Evolutionary conservation across 345 rosid genomes (phyloP).

Genomic region (Moricandia arvensis): DNA sequence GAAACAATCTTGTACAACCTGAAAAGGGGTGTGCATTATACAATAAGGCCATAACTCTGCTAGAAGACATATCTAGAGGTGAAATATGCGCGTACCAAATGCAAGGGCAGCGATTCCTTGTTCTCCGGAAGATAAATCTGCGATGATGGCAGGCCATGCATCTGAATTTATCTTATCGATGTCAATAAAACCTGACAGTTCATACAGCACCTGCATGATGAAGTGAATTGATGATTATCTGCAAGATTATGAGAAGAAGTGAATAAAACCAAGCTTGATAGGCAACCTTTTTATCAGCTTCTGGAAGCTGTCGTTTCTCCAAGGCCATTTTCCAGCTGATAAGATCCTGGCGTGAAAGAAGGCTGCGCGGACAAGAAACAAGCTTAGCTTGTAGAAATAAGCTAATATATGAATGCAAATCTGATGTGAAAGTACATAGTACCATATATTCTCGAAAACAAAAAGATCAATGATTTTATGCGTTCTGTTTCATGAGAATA

Average conservation of each 20-base stretch:
- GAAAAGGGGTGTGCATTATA: conserved; percentile 13
- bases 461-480: neutral
- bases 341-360: conserved; percentile 94
- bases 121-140: conserved; percentile 83
- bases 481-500: neutral
- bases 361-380: conserved; percentile 46
- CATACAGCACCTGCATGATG: conserved; percentile 52
- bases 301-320: conserved; percentile 84
- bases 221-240: conserved; percentile 18
- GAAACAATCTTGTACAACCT: conserved; percentile 97
- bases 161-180: conserved; percentile 75
- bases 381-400: conserved; percentile 3
- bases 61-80: conserved; percentile 10
- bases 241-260: neutral
- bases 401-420: conserved; percentile 6
- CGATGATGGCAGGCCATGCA: conserved; percentile 92
- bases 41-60: conserved; percentile 17
- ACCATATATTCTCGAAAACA: neutral
- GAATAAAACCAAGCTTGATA: conserved; percentile 12
- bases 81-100: conserved; percentile 61
- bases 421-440: neutral
- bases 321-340: conserved; percentile 98
- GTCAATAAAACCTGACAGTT: conserved; percentile 85
- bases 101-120: conserved; percentile 91
- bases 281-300: conserved; percentile 78